Conservation (phyloP, 73 alveolate species). For the Halteria grandinella region DNA sequence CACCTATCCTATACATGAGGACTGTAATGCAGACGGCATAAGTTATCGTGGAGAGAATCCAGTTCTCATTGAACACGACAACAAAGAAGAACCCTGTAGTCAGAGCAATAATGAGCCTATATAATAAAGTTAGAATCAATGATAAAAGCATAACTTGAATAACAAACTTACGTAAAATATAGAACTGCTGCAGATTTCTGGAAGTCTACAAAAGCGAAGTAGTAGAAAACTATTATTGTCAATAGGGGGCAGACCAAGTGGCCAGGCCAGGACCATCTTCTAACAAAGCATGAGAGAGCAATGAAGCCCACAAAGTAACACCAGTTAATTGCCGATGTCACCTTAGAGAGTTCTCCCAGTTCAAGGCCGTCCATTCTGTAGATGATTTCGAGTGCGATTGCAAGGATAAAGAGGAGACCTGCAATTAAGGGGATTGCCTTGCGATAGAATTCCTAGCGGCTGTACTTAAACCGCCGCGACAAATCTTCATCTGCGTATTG, state of each 20-base stretch:
- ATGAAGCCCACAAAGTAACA: neutral
- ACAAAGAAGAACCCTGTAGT: conserved; percentile 11
- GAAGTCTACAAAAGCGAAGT: conserved; percentile 30
- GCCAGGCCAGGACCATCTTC: neutral
- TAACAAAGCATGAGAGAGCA: neutral
- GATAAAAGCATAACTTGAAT: too few relatives aligned
- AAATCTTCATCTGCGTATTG: neutral
- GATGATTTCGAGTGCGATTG: conserved; percentile 1
- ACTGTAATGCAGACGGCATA: conserved; percentile 8
- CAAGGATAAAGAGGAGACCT: neutral
- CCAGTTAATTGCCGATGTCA: conserved; percentile 30
- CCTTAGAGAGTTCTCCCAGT: neutral
- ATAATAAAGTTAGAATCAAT: too few relatives aligned
- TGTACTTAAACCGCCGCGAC: neutral
- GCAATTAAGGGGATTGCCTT: conserved; percentile 34
- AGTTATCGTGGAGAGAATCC: conserved; percentile 14
- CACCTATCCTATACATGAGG: neutral
- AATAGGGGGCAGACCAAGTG: conserved; percentile 26
- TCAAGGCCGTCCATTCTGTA: neutral
- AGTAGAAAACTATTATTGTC: conserved; percentile 7
- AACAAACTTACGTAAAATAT: conserved; percentile 24
- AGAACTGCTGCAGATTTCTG: neutral
- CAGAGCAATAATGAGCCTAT: conserved; percentile 22
- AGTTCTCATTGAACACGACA: conserved; percentile 29
- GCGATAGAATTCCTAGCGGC: neutral